Conservation (phyloP, 2,329 filamentous ascomycete species). For the Calonectria naviculata region DNA sequence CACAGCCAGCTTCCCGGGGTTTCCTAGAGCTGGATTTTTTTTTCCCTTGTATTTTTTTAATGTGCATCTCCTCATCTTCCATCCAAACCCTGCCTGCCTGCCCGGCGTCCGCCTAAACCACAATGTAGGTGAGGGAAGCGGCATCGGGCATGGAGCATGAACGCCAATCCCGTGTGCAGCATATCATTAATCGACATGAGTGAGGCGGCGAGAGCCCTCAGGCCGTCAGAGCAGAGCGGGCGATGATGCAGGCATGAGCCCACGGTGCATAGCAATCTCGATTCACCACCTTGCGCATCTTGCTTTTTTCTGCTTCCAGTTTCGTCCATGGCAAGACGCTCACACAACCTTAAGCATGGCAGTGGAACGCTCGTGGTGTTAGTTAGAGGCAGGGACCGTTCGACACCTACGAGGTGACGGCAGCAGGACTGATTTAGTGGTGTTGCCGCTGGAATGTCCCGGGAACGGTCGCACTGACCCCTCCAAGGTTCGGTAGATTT, state of each 20-base stretch:
- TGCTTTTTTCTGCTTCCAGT: conserved; percentile 18
- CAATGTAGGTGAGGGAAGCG: neutral
- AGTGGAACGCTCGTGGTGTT: conserved; percentile 2
- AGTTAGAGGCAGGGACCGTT: conserved; percentile 3
- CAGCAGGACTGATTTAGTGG: neutral
- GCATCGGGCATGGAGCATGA: conserved; percentile 11
- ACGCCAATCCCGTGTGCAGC: neutral
- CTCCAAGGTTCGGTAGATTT: conserved; percentile 14
- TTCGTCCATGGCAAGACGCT: conserved; percentile 6
- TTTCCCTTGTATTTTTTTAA: neutral
- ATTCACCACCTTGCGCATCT: conserved; percentile 13
- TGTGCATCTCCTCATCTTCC: neutral
- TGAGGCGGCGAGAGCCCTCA: neutral
- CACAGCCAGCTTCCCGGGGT: conserved; percentile 2
- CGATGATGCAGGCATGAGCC: conserved; percentile 42
- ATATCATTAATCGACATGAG: neutral
- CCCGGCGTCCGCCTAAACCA: neutral
- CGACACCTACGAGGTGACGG: neutral
- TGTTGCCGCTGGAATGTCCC: conserved; percentile 8
- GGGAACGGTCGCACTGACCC: conserved; percentile 10
- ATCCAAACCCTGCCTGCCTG: neutral
- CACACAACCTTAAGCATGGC: neutral
- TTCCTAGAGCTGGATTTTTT: neutral
- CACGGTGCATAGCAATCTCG: conserved; percentile 31
- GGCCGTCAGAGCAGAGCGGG: conserved; percentile 25